Percentiles rank a stretch among this genome's conserved stretches.
Evolutionary conservation across 768 basidiomycete genomes (phyloP).

Genomic region (Imleria badia): DNA sequence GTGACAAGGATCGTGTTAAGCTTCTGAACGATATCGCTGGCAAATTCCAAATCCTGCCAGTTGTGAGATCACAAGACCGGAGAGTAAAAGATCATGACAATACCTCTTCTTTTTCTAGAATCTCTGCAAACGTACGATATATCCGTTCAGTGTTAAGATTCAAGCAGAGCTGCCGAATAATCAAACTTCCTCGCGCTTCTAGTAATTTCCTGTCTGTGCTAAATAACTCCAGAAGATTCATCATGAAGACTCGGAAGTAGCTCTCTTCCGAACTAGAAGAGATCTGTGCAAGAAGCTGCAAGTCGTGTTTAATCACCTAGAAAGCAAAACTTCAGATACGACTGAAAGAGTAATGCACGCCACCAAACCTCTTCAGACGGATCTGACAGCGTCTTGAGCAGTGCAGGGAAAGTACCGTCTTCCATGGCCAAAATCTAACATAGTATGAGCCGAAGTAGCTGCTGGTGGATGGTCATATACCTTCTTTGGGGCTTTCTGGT

Average conservation of each 20-base stretch:
- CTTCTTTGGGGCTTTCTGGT: constrained; percentile 97
- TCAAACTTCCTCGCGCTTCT: constrained; percentile 90
- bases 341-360: neutral
- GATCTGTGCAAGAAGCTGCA: constrained; percentile 95
- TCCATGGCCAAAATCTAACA: constrained; percentile 89
- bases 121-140: constrained; percentile 94
- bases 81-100: constrained; percentile 14
- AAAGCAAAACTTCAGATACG: constrained; percentile 2
- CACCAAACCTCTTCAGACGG: constrained; percentile 83
- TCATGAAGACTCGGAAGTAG: constrained; percentile 96
- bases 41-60: constrained; percentile 90
- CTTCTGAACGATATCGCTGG: constrained; percentile 96
- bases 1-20: constrained; percentile 96
- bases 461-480: constrained; percentile 35
- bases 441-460: neutral
- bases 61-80: neutral
- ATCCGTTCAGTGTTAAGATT: constrained; percentile 95
- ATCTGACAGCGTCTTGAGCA: constrained; percentile 95
- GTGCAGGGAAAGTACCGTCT: constrained; percentile 93
- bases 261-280: constrained; percentile 93
- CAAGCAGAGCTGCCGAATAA: constrained; percentile 91
- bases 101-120: constrained; percentile 97
- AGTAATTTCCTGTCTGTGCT: constrained; percentile 89
- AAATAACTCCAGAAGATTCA: constrained; percentile 90
- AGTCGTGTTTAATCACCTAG: constrained; percentile 92